These are phyloP conservation scores for Epichloe sibirici DNA, from an alignment of 2,329 filamentous ascomycete species.

Conservation along the genomic window DNA sequence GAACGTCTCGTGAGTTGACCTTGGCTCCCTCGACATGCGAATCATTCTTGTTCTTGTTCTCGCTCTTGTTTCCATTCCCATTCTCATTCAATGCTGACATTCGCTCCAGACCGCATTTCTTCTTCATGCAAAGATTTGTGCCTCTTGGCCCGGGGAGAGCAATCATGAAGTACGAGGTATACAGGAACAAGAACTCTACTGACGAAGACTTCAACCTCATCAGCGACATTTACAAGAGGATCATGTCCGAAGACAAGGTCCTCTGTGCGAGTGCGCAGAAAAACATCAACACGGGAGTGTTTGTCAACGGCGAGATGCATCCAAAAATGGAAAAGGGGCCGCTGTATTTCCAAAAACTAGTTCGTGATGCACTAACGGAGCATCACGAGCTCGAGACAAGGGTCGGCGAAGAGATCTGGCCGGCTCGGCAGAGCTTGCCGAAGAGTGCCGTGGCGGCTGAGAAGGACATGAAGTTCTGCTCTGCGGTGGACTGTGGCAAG, in stretches of 20 bases:
- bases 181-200: conserved; percentile 46
- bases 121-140: conserved; percentile 52
- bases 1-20: conserved; percentile 34
- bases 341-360: conserved; percentile 41
- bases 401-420: conserved; percentile 37
- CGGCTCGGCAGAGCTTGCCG: conserved; percentile 28
- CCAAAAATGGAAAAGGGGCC: conserved; percentile 47
- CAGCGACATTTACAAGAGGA: conserved; percentile 47
- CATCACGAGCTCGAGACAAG: conserved; percentile 35
- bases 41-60: neutral
- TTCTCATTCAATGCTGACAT: neutral
- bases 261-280: conserved; percentile 47
- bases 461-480: conserved; percentile 22
- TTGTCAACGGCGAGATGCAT: conserved; percentile 51
- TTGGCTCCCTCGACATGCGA: neutral
- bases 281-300: conserved; percentile 50
- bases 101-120: conserved; percentile 39
- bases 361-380: conserved; percentile 34
- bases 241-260: conserved; percentile 53
- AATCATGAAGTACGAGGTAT: conserved; percentile 51
- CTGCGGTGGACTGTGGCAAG: conserved; percentile 21
- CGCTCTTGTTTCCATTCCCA: neutral
- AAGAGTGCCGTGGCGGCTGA: conserved; percentile 14
- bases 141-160: conserved; percentile 38
- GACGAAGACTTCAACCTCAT: conserved; percentile 46